Base-by-base conservation (phyloP, 331 rosid genomes). In the Erythrophleum ivorense region DNA sequence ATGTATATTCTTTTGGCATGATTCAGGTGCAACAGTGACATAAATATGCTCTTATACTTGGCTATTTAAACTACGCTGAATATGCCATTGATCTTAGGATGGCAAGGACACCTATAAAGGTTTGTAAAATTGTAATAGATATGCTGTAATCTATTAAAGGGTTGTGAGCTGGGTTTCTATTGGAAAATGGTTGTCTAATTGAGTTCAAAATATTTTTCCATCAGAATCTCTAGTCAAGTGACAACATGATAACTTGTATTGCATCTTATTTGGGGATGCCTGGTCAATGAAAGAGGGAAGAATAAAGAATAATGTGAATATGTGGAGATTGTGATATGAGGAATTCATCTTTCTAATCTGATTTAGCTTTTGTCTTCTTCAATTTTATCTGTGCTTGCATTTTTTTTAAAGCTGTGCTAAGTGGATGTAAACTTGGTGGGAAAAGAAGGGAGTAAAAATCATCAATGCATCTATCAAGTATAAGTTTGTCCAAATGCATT, bases 21-120 rank as follows among this genome's bases (percentile, higher is more conserved):
- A 81, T 88, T 79, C 87, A 95, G 98, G 97, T 95, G 70, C 95
- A 92, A 66, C 78, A 89, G 64, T 97, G 98, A 71, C 97, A 95
- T 86, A 95, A 91, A 80, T 87, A 89, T 84, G 94, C 98, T 49
- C 94, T 94, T 50, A 82, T 95, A 82, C 97, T 92, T 69, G 95
- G 95, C 85, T 89, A 85, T 89, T 88, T 95, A 67, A 92, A 89
- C 88, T 92, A 89, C 81, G 97, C 98, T 41, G 98, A 95, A 81
- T 92, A 86, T 92, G 95, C 97, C 48, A 95, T 24, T 24, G 89
- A 87, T 24, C 29, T 24, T 24, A 24, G 29, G 29, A 24, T 24
- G 29, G 29, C 29, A 24, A 24, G 29, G 29, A 87, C 98, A 82
- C 93, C 98, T 40, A 79, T 87, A 59, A 92, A 92, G 98, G 98